Evolutionary conservation across 306 rosid species (phyloP).

Genomic region (Vigna hirtella): DNA sequence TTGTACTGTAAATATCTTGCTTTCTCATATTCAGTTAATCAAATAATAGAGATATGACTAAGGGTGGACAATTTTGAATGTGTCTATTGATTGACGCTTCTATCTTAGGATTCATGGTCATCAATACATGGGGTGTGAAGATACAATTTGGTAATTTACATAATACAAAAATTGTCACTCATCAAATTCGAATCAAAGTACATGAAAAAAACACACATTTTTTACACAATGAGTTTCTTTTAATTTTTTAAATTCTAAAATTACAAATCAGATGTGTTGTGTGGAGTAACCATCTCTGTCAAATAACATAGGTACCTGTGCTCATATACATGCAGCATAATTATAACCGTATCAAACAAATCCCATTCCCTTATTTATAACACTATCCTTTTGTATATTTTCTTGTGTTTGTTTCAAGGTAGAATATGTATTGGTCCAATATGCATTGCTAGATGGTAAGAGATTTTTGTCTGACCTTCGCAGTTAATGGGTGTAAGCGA

Average conservation of each 20-base stretch:
- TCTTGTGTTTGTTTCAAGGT: not conserved
- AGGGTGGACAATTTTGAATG: constrained; percentile 7
- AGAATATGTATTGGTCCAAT: constrained; percentile 3
- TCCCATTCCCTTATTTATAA: constrained; percentile 12
- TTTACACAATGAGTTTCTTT: not conserved
- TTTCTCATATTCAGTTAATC: constrained; percentile 32
- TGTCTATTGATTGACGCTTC: not conserved
- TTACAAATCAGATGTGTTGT: too few species aligned
- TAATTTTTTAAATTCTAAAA: too few species aligned
- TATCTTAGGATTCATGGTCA: not conserved
- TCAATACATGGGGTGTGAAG: constrained; percentile 10
- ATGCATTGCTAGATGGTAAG: not conserved
- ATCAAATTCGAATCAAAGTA: not conserved
- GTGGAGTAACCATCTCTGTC: too few species aligned
- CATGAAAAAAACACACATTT: not conserved
- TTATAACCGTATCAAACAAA: not conserved
- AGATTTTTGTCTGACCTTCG: not conserved
- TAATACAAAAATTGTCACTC: not conserved
- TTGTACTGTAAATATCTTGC: constrained; percentile 17
- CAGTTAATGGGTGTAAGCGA: not conserved
- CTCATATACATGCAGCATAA: not conserved
- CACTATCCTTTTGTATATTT: not conserved
- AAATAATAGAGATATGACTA: constrained; percentile 5
- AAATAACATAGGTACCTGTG: too few species aligned
- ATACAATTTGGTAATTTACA: constrained; percentile 11